These are phyloP conservation scores for Trichoderma citrinoviride DNA, from an alignment of 2,329 filamentous ascomycete genomes.

Conservation along the genomic window DNA sequence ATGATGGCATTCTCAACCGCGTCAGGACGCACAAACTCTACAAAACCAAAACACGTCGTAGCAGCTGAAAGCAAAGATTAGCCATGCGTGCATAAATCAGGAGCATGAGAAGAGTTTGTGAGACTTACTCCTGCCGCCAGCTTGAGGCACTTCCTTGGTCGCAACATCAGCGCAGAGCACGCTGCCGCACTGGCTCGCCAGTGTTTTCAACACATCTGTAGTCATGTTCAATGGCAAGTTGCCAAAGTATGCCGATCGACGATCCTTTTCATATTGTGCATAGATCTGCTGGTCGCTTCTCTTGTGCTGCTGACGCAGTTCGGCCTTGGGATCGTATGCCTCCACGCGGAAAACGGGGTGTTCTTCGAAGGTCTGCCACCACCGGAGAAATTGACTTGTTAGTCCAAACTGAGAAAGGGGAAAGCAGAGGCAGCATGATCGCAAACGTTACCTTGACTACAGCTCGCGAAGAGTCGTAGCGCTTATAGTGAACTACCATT, in stretches of 20 bases:
- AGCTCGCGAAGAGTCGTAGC: conserved; percentile 50
- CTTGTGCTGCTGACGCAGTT: conserved; percentile 2
- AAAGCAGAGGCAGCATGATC: neutral
- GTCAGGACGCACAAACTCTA: conserved; percentile 41
- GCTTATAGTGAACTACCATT: conserved; percentile 49
- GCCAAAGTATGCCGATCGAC: conserved; percentile 49
- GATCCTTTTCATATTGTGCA: conserved; percentile 42
- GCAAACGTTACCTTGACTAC: conserved; percentile 37
- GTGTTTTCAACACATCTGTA: conserved; percentile 36
- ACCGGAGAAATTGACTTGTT: neutral
- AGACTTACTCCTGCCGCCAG: conserved; percentile 23
- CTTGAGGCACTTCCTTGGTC: conserved; percentile 26
- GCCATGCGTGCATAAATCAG: neutral
- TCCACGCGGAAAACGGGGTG: conserved; percentile 25
- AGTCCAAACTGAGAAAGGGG: too few species aligned
- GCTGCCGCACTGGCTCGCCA: conserved; percentile 40
- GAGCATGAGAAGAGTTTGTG: neutral
- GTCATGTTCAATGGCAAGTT: conserved; percentile 41
- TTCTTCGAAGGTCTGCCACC: conserved; percentile 31
- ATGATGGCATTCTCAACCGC: conserved; percentile 38
- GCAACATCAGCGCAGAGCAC: conserved; percentile 34
- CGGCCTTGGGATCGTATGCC: conserved; percentile 31
- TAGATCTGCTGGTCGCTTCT: conserved; percentile 22
- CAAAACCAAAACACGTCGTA: conserved; percentile 35
- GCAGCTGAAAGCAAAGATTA: conserved; percentile 19